These are phyloP conservation scores for Leccinum subtestaceum DNA, from an alignment of 768 basidiomycete species.

Conservation along the genomic window DNA sequence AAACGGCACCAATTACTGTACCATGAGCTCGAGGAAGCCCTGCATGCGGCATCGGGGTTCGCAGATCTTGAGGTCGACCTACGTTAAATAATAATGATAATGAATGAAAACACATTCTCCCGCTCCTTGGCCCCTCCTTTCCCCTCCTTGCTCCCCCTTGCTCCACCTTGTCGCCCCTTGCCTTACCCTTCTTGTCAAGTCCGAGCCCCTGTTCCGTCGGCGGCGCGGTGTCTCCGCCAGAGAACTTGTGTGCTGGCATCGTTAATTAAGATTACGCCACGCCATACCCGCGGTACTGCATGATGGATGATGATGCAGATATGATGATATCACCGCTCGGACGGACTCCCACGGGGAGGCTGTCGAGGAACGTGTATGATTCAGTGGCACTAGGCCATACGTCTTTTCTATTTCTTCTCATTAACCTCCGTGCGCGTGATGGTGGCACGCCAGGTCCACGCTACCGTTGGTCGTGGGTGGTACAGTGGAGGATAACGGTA, in stretches of 20 bases:
- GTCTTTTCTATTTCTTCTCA: background rate
- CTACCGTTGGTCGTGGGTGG: background rate
- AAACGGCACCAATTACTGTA: background rate
- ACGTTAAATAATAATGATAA: background rate
- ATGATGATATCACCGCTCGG: background rate
- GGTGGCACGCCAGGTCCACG: background rate
- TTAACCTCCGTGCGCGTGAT: background rate
- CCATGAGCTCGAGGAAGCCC: slow-evolving; percentile 11
- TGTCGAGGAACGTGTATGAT: background rate
- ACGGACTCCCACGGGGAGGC: background rate
- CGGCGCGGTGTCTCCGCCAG: background rate
- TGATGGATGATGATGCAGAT: background rate
- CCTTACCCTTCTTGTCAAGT: background rate
- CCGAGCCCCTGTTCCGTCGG: background rate
- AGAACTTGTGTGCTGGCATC: background rate
- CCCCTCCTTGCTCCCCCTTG: background rate
- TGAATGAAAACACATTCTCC: background rate
- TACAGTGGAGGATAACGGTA: background rate
- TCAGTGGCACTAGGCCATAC: background rate
- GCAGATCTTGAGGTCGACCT: background rate
- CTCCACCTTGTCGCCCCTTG: background rate
- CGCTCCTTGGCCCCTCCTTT: background rate
- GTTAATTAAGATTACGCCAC: background rate
- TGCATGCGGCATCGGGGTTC: background rate
- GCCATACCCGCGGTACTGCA: background rate